phyloP scores from a whole-genome alignment of 2,329 filamentous ascomycete species.

The Xylaria sp. region DNA sequence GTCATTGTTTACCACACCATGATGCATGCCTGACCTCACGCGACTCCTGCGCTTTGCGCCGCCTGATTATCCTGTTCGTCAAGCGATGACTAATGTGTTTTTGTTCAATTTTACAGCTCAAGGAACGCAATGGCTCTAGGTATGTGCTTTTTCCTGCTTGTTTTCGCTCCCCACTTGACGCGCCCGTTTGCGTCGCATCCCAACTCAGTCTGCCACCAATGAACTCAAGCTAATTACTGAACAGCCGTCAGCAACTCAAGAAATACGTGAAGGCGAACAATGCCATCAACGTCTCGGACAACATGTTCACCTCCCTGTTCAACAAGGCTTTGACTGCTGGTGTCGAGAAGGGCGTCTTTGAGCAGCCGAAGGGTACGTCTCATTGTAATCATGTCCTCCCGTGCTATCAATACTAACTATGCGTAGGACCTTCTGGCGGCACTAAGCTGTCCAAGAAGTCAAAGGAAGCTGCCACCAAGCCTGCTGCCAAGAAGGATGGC shows the following conservation, averaged over 20 bases:
- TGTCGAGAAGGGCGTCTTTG: slow-evolving; percentile 84
- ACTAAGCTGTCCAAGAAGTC: slow-evolving; percentile 85
- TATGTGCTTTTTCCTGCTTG: slow-evolving; percentile 30
- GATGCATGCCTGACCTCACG: slow-evolving; percentile 4
- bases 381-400: too few relatives aligned
- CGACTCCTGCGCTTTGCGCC: background rate
- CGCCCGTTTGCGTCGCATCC: slow-evolving; percentile 1
- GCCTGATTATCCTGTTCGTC: slow-evolving; percentile 1
- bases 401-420: slow-evolving; percentile 23
- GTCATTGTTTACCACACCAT: slow-evolving; percentile 7
- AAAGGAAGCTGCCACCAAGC: slow-evolving; percentile 43
- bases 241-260: slow-evolving; percentile 62
- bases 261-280: slow-evolving; percentile 53
- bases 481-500: slow-evolving; percentile 40
- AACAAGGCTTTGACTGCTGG: slow-evolving; percentile 73
- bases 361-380: slow-evolving; percentile 80
- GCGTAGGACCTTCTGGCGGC: slow-evolving; percentile 75
- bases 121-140: slow-evolving; percentile 64
- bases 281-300: slow-evolving; percentile 42
- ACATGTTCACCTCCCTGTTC: slow-evolving; percentile 67
- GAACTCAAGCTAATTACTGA: slow-evolving; percentile 34
- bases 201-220: background rate
- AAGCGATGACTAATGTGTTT: slow-evolving; percentile 44
- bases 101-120: slow-evolving; percentile 52
- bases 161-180: background rate